phyloP scores from a whole-genome alignment of 2,329 filamentous ascomycete species.

The Periconia digitata region DNA sequence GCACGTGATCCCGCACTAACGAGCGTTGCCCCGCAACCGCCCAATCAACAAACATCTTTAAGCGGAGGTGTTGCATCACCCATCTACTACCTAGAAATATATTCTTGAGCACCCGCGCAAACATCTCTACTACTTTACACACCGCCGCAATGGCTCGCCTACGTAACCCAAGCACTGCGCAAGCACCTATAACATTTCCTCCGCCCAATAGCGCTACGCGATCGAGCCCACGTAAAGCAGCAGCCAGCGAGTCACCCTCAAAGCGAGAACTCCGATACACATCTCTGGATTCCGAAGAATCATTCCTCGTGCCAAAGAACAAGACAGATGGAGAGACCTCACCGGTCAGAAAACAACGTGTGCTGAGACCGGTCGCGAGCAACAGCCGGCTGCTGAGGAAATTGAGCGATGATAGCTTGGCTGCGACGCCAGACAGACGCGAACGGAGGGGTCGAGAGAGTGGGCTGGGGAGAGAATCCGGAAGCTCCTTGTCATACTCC shows the following conservation, averaged over 20 bases:
- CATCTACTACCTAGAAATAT: constrained; percentile 1
- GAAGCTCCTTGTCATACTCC: constrained; percentile 23
- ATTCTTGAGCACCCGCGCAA: constrained; percentile 7
- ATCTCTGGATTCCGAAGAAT: constrained; percentile 24
- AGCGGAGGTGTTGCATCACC: background rate
- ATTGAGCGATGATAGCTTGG: constrained; percentile 31
- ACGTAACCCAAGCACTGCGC: constrained; percentile 32
- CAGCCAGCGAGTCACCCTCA: constrained; percentile 20
- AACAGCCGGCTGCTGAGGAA: constrained; percentile 33
- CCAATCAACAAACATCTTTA: constrained; percentile 15
- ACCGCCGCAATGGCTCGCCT: constrained; percentile 35
- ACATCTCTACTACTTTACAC: constrained; percentile 2
- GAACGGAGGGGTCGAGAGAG: constrained; percentile 16
- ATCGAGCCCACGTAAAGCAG: constrained; percentile 31
- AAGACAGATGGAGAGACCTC: constrained; percentile 11
- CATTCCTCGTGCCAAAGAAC: constrained; percentile 25
- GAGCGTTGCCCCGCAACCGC: constrained; percentile 12
- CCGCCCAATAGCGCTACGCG: constrained; percentile 20
- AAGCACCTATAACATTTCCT: constrained; percentile 21
- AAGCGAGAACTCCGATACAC: constrained; percentile 26
- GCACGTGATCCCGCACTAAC: background rate
- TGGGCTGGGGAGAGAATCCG: constrained; percentile 4
- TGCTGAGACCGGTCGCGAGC: constrained; percentile 34
- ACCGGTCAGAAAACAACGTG: constrained; percentile 32
- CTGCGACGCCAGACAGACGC: constrained; percentile 29